A percentile compares a stretch with the other conserved stretches of the same genome.
Evolutionary conservation across 1,284 basidiomycete genomes (phyloP).

Genomic region (Xanthoconium separans): DNA sequence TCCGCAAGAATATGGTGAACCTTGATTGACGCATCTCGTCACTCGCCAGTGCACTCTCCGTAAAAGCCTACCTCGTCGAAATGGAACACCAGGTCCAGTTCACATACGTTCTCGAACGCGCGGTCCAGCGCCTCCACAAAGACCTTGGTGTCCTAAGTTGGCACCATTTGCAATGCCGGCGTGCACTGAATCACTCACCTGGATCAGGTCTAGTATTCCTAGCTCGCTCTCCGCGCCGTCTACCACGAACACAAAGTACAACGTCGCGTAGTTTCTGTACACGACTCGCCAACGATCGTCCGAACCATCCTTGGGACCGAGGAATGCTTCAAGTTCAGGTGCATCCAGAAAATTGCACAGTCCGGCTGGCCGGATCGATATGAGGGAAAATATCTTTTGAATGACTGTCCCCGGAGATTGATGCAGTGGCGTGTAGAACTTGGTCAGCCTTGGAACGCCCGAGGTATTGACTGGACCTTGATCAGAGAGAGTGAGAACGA

Average conservation of each 20-base stretch:
- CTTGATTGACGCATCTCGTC: conserved; percentile 31
- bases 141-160: conserved; percentile 51
- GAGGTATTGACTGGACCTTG: conserved; percentile 72
- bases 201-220: conserved; percentile 94
- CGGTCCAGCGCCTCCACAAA: conserved; percentile 97
- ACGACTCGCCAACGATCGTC: conserved; percentile 73
- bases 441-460: conserved; percentile 89
- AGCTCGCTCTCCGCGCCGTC: conserved; percentile 95
- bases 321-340: conserved; percentile 80
- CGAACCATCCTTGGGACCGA: conserved; percentile 54
- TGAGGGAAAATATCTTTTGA: conserved; percentile 82
- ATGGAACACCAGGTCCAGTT: conserved; percentile 97
- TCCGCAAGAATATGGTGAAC: conserved; percentile 94
- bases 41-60: conserved; percentile 1
- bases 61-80: conserved; percentile 82
- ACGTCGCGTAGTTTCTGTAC: conserved; percentile 88
- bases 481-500: conserved; percentile 40
- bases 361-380: conserved; percentile 71
- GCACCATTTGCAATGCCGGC: background rate
- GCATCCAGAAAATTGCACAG: conserved; percentile 94
- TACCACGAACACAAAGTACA: conserved; percentile 97
- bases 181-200: conserved; percentile 55
- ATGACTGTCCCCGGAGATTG: conserved; percentile 74
- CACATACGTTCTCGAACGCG: conserved; percentile 98
- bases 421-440: conserved; percentile 91